These are phyloP conservation scores for Yamadazyma membranifaciens DNA, from an alignment of 1,139 yeast species.

Conservation along the genomic window DNA sequence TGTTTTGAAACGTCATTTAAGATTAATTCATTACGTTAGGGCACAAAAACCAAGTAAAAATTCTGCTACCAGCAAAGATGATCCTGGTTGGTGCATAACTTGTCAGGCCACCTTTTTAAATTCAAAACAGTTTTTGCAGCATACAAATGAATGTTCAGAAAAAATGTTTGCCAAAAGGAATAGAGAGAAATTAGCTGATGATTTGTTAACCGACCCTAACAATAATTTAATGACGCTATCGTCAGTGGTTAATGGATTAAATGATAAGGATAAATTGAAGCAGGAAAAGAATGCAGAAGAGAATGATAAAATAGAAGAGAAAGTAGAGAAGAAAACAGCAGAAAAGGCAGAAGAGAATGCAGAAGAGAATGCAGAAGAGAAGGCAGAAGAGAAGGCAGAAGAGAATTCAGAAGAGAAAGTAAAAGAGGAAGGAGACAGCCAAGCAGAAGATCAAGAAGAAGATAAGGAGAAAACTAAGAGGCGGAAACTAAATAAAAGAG, in stretches of 20 bases:
- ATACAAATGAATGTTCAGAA: slow-evolving; percentile 63
- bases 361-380: not conserved
- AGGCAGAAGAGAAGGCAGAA: not conserved
- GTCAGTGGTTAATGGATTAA: slow-evolving; percentile 14
- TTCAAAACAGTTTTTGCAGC: slow-evolving; percentile 61
- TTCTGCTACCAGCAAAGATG: slow-evolving; percentile 26
- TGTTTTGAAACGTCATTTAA: slow-evolving; percentile 66
- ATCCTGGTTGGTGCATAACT: slow-evolving; percentile 63
- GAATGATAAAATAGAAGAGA: not conserved
- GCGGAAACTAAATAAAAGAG: too few species aligned
- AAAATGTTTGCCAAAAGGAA: slow-evolving; percentile 13
- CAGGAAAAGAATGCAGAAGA: not conserved
- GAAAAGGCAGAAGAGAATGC: not conserved
- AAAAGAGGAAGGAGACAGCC: not conserved
- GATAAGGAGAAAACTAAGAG: not conserved
- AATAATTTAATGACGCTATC: slow-evolving; percentile 16
- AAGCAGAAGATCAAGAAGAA: slow-evolving; percentile 7
- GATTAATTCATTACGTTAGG: slow-evolving; percentile 62
- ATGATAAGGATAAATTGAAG: not conserved
- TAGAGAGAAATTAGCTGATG: slow-evolving; percentile 6
- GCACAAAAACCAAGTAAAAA: slow-evolving; percentile 25
- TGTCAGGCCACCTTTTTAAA: slow-evolving; percentile 59
- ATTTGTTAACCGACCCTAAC: slow-evolving; percentile 14
- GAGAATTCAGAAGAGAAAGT: not conserved
- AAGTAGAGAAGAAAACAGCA: not conserved